Percentiles rank a stretch among this genome's conserved stretches.
Evolutionary conservation across 2,329 filamentous ascomycete species (phyloP).

Genomic region (Apiospora rasikravindrae): DNA sequence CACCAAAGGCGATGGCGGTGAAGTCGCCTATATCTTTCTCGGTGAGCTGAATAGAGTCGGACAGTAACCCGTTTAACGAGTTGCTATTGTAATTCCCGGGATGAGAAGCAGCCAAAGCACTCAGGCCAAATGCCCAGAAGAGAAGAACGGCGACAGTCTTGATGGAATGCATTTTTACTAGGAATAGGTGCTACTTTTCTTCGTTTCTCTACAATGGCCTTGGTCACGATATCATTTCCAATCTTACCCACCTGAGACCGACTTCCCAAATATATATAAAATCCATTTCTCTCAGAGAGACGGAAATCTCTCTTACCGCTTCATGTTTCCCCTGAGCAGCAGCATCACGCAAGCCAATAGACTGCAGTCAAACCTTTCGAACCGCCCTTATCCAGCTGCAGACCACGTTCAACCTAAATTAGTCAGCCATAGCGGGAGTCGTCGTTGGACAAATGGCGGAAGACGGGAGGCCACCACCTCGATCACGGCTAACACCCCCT

Average conservation of each 20-base stretch:
- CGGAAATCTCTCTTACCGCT: too few relatives aligned
- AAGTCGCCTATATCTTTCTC: background rate
- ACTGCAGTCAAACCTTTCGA: background rate
- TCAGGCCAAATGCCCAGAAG: background rate
- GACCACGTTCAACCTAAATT: background rate
- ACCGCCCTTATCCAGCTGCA: background rate
- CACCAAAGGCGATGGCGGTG: constrained; percentile 5
- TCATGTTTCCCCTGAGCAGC: background rate
- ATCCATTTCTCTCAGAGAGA: background rate
- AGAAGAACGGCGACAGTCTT: background rate
- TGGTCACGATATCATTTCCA: background rate
- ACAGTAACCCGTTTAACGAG: background rate
- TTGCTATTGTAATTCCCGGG: background rate
- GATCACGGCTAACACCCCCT: background rate
- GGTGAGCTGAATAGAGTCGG: constrained; percentile 5
- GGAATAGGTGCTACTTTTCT: background rate
- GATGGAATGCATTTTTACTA: background rate
- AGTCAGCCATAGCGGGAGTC: background rate
- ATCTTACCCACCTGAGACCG: background rate
- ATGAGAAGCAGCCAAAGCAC: background rate
- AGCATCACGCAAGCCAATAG: background rate
- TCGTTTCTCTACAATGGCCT: background rate
- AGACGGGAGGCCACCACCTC: background rate
- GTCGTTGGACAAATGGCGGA: background rate
- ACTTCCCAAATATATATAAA: background rate